Percentiles rank a stretch among this genome's conserved stretches.
Evolutionary conservation across 495 filamentous ascomycete genomes (phyloP).

Genomic region (Annulohypoxylon bovei): DNA sequence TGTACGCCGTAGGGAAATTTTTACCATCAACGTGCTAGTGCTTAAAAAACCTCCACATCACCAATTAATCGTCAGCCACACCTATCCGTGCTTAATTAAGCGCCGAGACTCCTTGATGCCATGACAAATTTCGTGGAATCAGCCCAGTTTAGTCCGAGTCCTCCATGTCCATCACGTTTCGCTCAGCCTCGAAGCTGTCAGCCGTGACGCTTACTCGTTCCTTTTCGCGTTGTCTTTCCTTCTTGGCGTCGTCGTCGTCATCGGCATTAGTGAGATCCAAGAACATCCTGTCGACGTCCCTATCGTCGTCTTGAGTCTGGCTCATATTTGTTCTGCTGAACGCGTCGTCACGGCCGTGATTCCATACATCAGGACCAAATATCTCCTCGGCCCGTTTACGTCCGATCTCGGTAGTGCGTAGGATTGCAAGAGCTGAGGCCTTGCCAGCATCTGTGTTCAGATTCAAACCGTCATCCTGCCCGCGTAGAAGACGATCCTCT

Average conservation of each 20-base stretch:
- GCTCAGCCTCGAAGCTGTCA: conserved; percentile 50
- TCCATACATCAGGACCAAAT: conserved; percentile 52
- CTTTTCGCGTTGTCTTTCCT: conserved; percentile 40
- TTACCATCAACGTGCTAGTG: background rate
- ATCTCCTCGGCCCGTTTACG: conserved; percentile 53
- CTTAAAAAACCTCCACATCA: background rate
- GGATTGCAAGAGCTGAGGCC: conserved; percentile 51
- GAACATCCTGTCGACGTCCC: conserved; percentile 62
- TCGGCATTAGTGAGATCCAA: conserved; percentile 61
- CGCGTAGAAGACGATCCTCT: conserved; percentile 55
- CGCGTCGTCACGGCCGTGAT: conserved; percentile 36
- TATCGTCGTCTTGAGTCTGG: conserved; percentile 53
- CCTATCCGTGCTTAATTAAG: background rate
- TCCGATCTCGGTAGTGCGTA: conserved; percentile 52
- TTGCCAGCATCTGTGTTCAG: conserved; percentile 46
- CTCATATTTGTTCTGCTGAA: conserved; percentile 39
- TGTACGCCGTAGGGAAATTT: conserved; percentile 19
- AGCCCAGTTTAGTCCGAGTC: conserved; percentile 39
- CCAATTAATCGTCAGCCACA: background rate
- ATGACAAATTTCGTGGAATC: background rate
- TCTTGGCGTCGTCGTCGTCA: conserved; percentile 56
- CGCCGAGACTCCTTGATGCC: background rate
- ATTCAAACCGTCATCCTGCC: conserved; percentile 47
- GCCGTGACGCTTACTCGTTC: conserved; percentile 46
- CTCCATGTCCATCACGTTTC: conserved; percentile 52